phyloP scores from a whole-genome alignment of 2,329 filamentous ascomycete genomes.

The Acarospora socialis region DNA sequence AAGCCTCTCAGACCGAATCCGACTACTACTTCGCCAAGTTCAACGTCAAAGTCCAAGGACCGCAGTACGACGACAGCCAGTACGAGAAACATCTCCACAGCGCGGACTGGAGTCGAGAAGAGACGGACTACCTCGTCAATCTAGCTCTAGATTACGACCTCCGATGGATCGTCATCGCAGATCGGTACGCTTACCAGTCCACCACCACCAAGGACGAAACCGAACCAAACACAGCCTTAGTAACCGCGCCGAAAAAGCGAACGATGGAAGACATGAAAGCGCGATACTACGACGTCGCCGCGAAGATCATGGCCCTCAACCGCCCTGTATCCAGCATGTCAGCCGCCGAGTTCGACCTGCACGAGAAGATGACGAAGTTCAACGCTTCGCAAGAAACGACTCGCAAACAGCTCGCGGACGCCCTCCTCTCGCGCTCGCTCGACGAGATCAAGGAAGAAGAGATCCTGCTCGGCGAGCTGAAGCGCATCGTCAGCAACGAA shows the following conservation, averaged over 20 bases:
- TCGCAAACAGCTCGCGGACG: slow-evolving; percentile 73
- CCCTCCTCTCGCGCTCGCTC: slow-evolving; percentile 61
- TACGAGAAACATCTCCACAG: slow-evolving; percentile 63
- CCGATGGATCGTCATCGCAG: slow-evolving; percentile 81
- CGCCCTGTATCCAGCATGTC: slow-evolving; percentile 81
- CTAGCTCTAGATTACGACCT: slow-evolving; percentile 67
- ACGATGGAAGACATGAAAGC: slow-evolving; percentile 83
- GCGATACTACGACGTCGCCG: slow-evolving; percentile 76
- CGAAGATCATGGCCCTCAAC: slow-evolving; percentile 65
- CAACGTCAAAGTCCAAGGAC: slow-evolving; percentile 66
- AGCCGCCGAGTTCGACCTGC: slow-evolving; percentile 62
- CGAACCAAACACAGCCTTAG: slow-evolving; percentile 33
- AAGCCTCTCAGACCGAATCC: slow-evolving; percentile 6
- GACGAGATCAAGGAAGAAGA: slow-evolving; percentile 91
- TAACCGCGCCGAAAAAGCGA: slow-evolving; percentile 41
- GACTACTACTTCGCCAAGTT: slow-evolving; percentile 64
- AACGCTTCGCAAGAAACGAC: slow-evolving; percentile 63
- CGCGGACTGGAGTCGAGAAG: slow-evolving; percentile 74
- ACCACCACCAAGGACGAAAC: slow-evolving; percentile 13
- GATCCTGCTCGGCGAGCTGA: slow-evolving; percentile 73
- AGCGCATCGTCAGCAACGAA: slow-evolving; percentile 76
- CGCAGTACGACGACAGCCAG: slow-evolving; percentile 73
- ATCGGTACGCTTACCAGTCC: slow-evolving; percentile 62
- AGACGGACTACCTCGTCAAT: slow-evolving; percentile 81
- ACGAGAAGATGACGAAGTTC: slow-evolving; percentile 78